Percentiles rank a stretch among this genome's conserved stretches.
Conservation (phyloP, 1,284 basidiomycete species). For the Tilletia setariae region DNA sequence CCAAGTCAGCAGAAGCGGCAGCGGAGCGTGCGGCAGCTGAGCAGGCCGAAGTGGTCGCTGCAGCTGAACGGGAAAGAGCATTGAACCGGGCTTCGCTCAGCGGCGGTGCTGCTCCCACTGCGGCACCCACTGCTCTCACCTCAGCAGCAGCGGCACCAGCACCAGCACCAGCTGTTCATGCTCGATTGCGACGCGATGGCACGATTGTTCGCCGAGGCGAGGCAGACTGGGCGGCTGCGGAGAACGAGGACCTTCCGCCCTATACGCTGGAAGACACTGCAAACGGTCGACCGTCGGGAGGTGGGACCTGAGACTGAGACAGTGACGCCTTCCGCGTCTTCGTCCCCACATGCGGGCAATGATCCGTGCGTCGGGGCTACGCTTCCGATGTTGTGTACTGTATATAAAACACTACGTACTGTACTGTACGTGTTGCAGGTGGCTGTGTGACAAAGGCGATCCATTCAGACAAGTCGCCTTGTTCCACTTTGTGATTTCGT, state of each 20-base stretch:
- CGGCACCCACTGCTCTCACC: not conserved
- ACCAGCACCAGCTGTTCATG: not conserved
- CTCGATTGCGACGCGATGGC: conserved; percentile 16
- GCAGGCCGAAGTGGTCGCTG: conserved; percentile 2
- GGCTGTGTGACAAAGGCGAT: too few species aligned
- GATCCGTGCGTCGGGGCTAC: too few species aligned
- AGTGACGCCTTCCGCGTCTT: not conserved
- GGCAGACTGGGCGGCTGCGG: conserved; percentile 15
- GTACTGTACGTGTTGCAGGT: too few species aligned
- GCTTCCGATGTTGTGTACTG: too few species aligned
- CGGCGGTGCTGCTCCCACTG: not conserved
- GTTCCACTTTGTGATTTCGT: too few species aligned
- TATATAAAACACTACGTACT: too few species aligned
- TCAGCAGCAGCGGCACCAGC: not conserved
- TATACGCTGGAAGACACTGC: not conserved
- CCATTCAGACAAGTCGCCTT: too few species aligned
- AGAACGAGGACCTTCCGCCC: conserved; percentile 13
- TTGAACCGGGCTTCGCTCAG: not conserved
- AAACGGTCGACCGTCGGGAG: not conserved
- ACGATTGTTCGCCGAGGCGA: conserved; percentile 16
- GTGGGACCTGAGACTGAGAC: not conserved
- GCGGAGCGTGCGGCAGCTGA: not conserved
- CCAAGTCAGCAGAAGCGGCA: conserved; percentile 13
- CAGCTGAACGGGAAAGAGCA: not conserved
- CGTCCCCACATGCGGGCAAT: not conserved